A percentile compares a stretch with the other conserved stretches of the same genome.
Evolutionary conservation across 1,284 basidiomycete genomes (phyloP).

Genomic region (Ceratobasidium sp.): DNA sequence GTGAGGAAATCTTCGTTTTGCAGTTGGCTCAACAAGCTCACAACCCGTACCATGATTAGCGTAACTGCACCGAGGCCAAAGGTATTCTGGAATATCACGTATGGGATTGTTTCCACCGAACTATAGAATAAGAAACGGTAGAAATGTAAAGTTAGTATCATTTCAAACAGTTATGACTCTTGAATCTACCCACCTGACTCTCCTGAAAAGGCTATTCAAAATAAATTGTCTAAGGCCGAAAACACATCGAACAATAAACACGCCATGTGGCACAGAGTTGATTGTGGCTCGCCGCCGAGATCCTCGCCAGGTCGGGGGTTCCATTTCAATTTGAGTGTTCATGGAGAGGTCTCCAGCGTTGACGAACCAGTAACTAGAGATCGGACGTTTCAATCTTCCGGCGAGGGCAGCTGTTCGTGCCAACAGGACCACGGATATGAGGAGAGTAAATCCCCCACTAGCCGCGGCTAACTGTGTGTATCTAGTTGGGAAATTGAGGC

Average conservation of each 20-base stretch:
- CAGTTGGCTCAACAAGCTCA: background rate
- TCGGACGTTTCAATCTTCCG: background rate
- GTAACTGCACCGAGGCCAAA: background rate
- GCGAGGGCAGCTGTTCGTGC: background rate
- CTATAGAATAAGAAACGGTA: background rate
- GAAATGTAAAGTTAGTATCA: too few relatives aligned
- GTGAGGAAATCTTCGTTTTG: conserved; percentile 19
- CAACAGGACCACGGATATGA: background rate
- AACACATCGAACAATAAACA: too few relatives aligned
- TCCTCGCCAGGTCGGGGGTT: background rate
- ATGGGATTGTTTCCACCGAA: background rate
- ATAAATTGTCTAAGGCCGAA: background rate
- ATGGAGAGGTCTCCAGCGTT: background rate
- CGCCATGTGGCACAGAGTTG: too few relatives aligned
- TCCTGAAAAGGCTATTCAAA: background rate
- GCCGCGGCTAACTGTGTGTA: background rate
- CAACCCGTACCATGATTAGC: background rate
- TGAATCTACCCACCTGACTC: conserved; percentile 8
- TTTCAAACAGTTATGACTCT: too few relatives aligned
- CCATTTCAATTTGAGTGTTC: background rate
- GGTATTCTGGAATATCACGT: background rate
- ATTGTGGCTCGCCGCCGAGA: too few relatives aligned
- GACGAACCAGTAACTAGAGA: background rate
- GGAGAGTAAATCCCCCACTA: background rate
- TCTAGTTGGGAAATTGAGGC: too few relatives aligned